A percentile compares a stretch with the other conserved stretches of the same genome.
Conservation (phyloP, 1,139 yeast species). For the Geotrichum aggregatum region DNA sequence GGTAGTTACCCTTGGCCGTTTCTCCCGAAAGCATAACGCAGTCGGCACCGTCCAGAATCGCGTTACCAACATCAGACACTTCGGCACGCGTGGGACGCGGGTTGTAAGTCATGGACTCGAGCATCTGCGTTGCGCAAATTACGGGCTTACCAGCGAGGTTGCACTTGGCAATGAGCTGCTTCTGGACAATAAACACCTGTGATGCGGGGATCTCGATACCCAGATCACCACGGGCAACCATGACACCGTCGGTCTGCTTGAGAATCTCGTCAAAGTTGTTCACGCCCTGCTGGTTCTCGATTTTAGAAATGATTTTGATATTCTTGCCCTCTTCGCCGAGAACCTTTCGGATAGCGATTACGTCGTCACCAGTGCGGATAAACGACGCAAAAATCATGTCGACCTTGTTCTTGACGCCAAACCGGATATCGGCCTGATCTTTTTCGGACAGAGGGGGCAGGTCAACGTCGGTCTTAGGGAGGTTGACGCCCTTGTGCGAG, state of each 20-base stretch:
- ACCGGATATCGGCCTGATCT: constrained; percentile 83
- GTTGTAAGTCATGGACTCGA: constrained; percentile 98
- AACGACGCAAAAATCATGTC: constrained; percentile 98
- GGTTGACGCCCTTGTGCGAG: constrained; percentile 97
- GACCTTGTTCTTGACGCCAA: constrained; percentile 95
- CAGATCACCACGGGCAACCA: constrained; percentile 99
- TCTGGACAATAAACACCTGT: constrained; percentile 96
- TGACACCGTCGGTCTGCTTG: constrained; percentile 94
- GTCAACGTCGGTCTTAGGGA: constrained; percentile 98
- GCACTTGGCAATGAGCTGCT: constrained; percentile 98
- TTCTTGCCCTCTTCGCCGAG: constrained; percentile 96
- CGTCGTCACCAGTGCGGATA: constrained; percentile 91
- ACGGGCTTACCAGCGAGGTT: constrained; percentile 99
- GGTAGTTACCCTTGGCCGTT: constrained; percentile 99
- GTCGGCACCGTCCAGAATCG: constrained; percentile 98
- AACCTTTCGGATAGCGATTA: constrained; percentile 83
- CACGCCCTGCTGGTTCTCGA: constrained; percentile 99
- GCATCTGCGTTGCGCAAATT: constrained; percentile 99
- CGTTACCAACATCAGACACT: constrained; percentile 98
- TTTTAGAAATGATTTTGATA: constrained; percentile 93
- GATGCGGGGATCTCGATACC: constrained; percentile 99
- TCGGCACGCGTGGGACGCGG: constrained; percentile 99
- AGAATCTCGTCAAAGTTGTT: constrained; percentile 97
- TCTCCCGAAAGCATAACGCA: constrained; percentile 99
- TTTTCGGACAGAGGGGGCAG: constrained; percentile 96